Evolutionary conservation across 2,329 filamentous ascomycete species (phyloP).

Genomic region (Xylariaceae sp.): DNA sequence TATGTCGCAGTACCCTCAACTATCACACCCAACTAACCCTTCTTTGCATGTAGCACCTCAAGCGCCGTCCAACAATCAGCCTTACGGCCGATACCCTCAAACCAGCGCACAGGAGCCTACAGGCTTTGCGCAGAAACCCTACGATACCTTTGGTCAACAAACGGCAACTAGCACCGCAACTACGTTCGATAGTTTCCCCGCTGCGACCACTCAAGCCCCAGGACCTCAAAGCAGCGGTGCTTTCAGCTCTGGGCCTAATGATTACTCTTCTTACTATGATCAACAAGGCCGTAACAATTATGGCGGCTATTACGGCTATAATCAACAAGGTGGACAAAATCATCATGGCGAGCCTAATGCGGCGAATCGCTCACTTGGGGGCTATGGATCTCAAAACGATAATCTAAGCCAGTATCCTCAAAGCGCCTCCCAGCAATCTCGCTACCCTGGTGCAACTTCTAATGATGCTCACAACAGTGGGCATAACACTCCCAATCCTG

Average conservation of each 20-base stretch:
- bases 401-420: conserved; percentile 69
- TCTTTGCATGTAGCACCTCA: conserved; percentile 42
- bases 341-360: conserved; percentile 70
- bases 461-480: conserved; percentile 80
- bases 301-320: conserved; percentile 72
- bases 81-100: conserved; percentile 69
- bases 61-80: conserved; percentile 55
- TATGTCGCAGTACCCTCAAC: conserved; percentile 28
- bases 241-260: conserved; percentile 70
- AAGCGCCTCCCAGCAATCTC: conserved; percentile 63
- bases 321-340: conserved; percentile 52
- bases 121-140: conserved; percentile 69
- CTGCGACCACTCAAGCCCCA: conserved; percentile 55
- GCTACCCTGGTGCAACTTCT: conserved; percentile 52
- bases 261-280: conserved; percentile 82
- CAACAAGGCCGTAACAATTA: conserved; percentile 71
- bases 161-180: conserved; percentile 42
- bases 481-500: conserved; percentile 84
- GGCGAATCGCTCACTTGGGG: conserved; percentile 74
- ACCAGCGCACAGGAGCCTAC: conserved; percentile 57
- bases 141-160: conserved; percentile 80
- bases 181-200: conserved; percentile 55
- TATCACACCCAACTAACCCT: conserved; percentile 32
- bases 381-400: conserved; percentile 65
- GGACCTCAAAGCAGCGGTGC: conserved; percentile 58